phyloP scores from a whole-genome alignment of 2,329 filamentous ascomycete species.

The Fusarium incarnatum region DNA sequence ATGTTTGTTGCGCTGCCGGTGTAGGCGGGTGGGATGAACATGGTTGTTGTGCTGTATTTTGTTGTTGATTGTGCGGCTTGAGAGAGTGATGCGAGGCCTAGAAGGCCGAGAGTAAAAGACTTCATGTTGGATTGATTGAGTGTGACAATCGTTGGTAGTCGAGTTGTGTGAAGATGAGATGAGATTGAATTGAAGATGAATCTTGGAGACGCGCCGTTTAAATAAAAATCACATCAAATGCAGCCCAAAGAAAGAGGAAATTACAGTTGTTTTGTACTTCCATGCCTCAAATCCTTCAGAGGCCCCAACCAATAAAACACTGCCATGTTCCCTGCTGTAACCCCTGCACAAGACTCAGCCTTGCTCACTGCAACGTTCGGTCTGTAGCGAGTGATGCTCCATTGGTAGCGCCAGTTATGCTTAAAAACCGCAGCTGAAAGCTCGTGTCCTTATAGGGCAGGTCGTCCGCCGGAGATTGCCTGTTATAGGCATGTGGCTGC shows the following conservation, averaged over 20 bases:
- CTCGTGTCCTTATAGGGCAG: neutral
- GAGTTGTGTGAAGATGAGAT: neutral
- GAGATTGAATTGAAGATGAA: neutral
- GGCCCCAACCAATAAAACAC: neutral
- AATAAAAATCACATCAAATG: neutral
- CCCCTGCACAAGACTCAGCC: neutral
- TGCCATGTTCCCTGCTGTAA: neutral
- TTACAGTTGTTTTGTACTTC: neutral
- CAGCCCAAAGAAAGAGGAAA: neutral
- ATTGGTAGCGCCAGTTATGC: neutral
- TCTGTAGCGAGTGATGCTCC: neutral
- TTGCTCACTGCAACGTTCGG: neutral
- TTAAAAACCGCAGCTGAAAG: neutral
- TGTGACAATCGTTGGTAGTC: neutral
- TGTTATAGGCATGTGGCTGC: neutral
- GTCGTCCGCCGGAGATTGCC: neutral
- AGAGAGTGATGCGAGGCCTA: conserved; percentile 1
- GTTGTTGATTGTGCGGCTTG: conserved; percentile 19
- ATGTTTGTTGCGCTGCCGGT: conserved; percentile 39
- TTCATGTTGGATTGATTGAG: conserved; percentile 1
- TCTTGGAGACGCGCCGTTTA: neutral
- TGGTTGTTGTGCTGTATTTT: conserved; percentile 16
- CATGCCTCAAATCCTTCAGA: neutral
- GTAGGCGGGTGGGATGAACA: conserved; percentile 30
- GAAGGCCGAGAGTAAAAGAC: neutral